These are phyloP conservation scores for Exophiala alcalophila DNA, from an alignment of 2,329 filamentous ascomycete species.

Conservation along the genomic window DNA sequence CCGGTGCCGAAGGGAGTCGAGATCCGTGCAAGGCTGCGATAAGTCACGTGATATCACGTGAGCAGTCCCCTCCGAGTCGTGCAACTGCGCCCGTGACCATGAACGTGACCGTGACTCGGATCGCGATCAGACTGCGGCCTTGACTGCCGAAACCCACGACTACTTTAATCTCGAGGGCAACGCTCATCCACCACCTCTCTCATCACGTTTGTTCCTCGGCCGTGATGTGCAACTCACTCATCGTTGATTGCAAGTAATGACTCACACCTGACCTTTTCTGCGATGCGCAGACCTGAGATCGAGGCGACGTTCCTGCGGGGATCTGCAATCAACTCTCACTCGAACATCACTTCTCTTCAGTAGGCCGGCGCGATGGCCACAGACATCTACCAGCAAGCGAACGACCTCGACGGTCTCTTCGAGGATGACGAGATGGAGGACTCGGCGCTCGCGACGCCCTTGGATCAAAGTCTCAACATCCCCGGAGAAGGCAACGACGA, in stretches of 20 bases:
- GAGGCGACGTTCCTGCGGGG: constrained; percentile 11
- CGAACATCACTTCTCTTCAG: constrained; percentile 3
- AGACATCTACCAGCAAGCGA: constrained; percentile 25
- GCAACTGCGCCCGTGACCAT: too few relatives aligned
- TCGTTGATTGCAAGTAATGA: too few relatives aligned
- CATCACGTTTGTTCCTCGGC: too few relatives aligned
- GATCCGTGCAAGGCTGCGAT: too few relatives aligned
- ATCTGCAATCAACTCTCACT: constrained; percentile 3
- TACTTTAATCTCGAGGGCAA: neutral
- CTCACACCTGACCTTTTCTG: constrained; percentile 2
- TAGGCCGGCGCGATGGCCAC: constrained; percentile 14
- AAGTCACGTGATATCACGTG: too few relatives aligned
- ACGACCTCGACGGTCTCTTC: constrained; percentile 29
- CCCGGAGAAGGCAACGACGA: constrained; percentile 24
- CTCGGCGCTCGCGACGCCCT: constrained; percentile 10
- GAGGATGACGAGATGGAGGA: constrained; percentile 17
- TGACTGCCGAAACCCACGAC: too few relatives aligned
- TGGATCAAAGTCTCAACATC: constrained; percentile 21
- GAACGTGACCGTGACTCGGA: too few relatives aligned
- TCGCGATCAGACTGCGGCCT: too few relatives aligned
- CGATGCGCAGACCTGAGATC: constrained; percentile 10
- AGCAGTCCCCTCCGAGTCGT: too few relatives aligned
- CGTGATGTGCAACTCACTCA: too few relatives aligned
- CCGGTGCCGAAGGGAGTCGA: too few relatives aligned
- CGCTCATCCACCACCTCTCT: neutral